Base-by-base conservation (phyloP, 2,329 filamentous ascomycete species). In the Diaporthe caulivora region DNA sequence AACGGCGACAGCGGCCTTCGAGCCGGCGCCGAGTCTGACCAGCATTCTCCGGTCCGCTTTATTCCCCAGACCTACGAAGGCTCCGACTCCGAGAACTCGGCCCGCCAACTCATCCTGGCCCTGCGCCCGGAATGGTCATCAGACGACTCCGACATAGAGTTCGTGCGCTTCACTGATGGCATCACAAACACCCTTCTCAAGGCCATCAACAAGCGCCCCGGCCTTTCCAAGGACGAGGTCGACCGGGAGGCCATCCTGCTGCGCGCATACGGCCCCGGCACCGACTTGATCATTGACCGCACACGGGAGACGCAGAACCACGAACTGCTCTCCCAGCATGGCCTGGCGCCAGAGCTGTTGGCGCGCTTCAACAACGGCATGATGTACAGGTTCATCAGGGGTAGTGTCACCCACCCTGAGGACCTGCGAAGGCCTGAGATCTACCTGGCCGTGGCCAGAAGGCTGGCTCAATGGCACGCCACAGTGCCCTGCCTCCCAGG, bases 341-440 rank as follows among this genome's bases (percentile, higher is more conserved):
- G 92, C 78, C 92, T 99, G 70, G 97, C 97, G 26, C 97, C 97
- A 49, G 88, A 93, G 75, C 88, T 99, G 69, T 89, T 98, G 74
- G 97, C 95, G 71, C 93, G 95, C 77, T 99, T 99, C 87, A 89
- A 95, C 79, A 99, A 99, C 81, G 97, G 97, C 78, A 94, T 99
- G 85, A 89, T 99, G 80, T 99, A 99, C 86, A 92, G 93, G 78
- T 99, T 93, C 85, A 93, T 98, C 77, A 90, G 91, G 75, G 97
- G 97, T 69, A 90, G 89, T 76, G 93, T 94, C 70, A 95, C 95
- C 78, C 90, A 92, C 69, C 93, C 96, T 60, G 89, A 92, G 78
- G 95, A 98, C 82, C 87, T 99, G 76, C 90, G 93, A 72, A 89
- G 90, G 76, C 91, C 93, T 57, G 87, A 90, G 40, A 90, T 98